Evolutionary conservation across 441 rosid species (phyloP).

Genomic region (Syzygium syzygioides): DNA sequence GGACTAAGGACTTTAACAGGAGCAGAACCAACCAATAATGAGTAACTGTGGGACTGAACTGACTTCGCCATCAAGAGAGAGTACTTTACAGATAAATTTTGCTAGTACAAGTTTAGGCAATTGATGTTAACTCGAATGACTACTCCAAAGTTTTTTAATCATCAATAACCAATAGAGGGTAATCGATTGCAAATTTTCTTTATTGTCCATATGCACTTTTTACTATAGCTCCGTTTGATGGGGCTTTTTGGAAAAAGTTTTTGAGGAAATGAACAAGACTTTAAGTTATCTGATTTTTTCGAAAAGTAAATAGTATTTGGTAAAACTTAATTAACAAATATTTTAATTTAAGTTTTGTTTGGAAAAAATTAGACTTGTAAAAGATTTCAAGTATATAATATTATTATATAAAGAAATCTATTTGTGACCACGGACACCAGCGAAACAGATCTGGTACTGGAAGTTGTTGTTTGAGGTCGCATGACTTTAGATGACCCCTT

Average conservation of each 20-base stretch:
- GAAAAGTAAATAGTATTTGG: neutral
- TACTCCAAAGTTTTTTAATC: neutral
- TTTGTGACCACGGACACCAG: rapidly evolving
- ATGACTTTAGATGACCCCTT: neutral
- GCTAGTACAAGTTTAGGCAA: neutral
- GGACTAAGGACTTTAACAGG: neutral
- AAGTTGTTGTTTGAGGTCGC: neutral
- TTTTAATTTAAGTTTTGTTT: neutral
- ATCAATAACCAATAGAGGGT: neutral
- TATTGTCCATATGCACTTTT: neutral
- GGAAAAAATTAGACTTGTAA: neutral
- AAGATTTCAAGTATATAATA: neutral
- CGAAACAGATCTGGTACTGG: rapidly evolving
- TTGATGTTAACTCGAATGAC: neutral
- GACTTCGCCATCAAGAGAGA: neutral
- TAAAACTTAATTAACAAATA: neutral
- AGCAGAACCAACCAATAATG: neutral
- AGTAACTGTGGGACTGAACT: neutral
- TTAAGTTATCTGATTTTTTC: neutral
- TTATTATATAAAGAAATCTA: neutral
- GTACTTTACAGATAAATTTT: neutral
- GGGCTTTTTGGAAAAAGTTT: neutral
- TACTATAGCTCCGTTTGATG: neutral
- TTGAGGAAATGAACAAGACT: neutral
- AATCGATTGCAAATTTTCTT: neutral